A percentile compares a stretch with the other conserved stretches of the same genome.
Conservation (phyloP, 345 rosid species). For the Angophora floribunda region DNA sequence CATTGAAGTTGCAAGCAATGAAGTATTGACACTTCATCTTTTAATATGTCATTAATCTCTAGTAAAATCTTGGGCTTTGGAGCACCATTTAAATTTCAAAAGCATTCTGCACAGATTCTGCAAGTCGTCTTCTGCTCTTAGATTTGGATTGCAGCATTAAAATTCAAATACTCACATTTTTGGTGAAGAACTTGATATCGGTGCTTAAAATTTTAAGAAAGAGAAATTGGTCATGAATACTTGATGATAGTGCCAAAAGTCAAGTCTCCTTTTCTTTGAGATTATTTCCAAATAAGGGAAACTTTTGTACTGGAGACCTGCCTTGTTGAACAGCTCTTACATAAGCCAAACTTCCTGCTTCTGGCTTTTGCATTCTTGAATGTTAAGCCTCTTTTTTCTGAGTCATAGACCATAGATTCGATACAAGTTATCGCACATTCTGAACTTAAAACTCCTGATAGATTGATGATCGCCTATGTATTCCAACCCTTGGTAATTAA, state of each 20-base stretch:
- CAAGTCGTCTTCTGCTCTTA: background rate
- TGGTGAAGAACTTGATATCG: background rate
- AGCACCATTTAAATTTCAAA: background rate
- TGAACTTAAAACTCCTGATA: background rate
- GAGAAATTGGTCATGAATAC: background rate
- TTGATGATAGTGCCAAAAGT: background rate
- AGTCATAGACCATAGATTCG: background rate
- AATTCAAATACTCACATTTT: background rate
- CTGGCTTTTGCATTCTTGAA: background rate
- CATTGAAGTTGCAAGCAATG: background rate
- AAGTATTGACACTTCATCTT: background rate
- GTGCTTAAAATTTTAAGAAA: background rate
- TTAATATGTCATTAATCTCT: background rate
- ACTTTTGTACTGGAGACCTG: background rate
- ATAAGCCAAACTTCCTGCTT: background rate
- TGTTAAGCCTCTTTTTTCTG: background rate
- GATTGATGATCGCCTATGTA: background rate
- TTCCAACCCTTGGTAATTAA: background rate
- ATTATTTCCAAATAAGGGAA: background rate
- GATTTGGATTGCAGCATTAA: background rate
- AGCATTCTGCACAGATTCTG: background rate
- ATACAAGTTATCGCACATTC: background rate
- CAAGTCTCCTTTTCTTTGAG: background rate
- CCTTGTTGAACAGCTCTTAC: background rate
- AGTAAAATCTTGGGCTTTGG: background rate